Conservation (phyloP, 176 grass and related monocot genomes). For the Zea luxurians region DNA sequence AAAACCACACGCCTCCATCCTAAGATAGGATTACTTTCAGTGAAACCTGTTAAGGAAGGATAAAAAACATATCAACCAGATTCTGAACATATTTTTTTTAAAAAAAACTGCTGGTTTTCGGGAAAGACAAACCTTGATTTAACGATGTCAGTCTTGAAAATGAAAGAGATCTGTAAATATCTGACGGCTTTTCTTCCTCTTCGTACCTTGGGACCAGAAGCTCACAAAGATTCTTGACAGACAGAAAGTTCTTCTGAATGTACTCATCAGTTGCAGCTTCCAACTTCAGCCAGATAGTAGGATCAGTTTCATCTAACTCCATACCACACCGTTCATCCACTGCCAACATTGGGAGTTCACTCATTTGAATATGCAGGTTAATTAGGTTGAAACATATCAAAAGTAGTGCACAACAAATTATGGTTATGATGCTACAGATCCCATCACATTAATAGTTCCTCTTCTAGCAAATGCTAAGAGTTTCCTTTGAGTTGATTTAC, state of each 20-base stretch:
- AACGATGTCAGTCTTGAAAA: conserved; percentile 64
- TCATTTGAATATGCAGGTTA: conserved; percentile 29
- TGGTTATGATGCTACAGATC: conserved; percentile 18
- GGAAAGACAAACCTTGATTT: conserved; percentile 63
- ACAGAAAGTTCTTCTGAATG: conserved; percentile 69
- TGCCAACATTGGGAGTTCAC: conserved; percentile 39
- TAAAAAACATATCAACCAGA: conserved; percentile 24
- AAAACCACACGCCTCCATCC: conserved; percentile 95
- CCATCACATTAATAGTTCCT: conserved; percentile 9
- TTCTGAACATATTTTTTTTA: neutral
- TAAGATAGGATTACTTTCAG: conserved; percentile 71
- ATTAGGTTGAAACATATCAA: neutral
- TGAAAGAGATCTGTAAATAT: conserved; percentile 67
- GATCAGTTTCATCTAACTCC: conserved; percentile 98
- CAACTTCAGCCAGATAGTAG: conserved; percentile 86
- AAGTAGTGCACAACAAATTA: conserved; percentile 15
- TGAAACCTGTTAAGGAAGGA: conserved; percentile 49
- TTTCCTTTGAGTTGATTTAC: conserved; percentile 44
- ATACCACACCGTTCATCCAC: conserved; percentile 98
- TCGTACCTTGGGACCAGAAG: conserved; percentile 72
- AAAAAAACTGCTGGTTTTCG: neutral
- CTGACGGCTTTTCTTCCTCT: conserved; percentile 62
- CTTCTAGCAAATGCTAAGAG: neutral
- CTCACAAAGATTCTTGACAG: conserved; percentile 88
- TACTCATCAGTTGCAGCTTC: conserved; percentile 93